These are phyloP conservation scores for Pythium aristosporum DNA, from an alignment of 352 stramenopile species.

Conservation along the genomic window DNA sequence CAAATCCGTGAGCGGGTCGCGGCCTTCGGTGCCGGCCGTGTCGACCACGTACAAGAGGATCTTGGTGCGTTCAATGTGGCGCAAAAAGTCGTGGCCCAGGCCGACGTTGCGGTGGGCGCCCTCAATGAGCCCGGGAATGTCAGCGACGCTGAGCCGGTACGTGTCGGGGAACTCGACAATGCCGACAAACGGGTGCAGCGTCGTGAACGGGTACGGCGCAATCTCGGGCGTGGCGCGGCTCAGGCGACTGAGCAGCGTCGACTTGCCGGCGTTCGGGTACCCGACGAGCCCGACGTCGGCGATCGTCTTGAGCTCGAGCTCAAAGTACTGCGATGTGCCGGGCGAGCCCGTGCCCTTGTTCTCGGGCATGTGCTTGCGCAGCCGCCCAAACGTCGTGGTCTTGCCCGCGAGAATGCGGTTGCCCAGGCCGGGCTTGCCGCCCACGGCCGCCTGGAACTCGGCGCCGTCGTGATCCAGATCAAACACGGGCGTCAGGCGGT, in stretches of 20 bases:
- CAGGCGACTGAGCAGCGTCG: conserved; percentile 92
- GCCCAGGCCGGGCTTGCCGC: conserved; percentile 80
- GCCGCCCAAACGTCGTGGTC: conserved; percentile 73
- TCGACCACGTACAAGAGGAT: conserved; percentile 88
- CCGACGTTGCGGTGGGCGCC: conserved; percentile 94
- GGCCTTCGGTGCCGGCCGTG: conserved; percentile 72
- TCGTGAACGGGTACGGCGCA: conserved; percentile 98
- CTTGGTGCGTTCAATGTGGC: conserved; percentile 98
- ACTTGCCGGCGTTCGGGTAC: conserved; percentile 99
- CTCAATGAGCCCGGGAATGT: conserved; percentile 89
- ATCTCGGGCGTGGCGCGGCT: conserved; percentile 94
- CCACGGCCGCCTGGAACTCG: conserved; percentile 70
- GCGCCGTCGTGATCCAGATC: conserved; percentile 77
- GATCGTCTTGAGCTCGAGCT: conserved; percentile 98
- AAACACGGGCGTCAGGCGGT: conserved; percentile 71
- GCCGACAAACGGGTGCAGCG: conserved; percentile 94
- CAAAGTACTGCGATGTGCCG: conserved; percentile 93
- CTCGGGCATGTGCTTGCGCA: conserved; percentile 86
- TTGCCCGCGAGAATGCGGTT: conserved; percentile 86
- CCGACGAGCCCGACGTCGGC: conserved; percentile 98
- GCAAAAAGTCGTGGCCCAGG: conserved; percentile 98
- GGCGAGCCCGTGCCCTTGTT: conserved; percentile 83
- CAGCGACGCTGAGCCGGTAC: conserved; percentile 89
- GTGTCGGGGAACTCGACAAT: conserved; percentile 95
- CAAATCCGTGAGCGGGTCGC: conserved; percentile 77